phyloP scores from a whole-genome alignment of 495 filamentous ascomycete genomes.

The Penicilliopsis zonata region DNA sequence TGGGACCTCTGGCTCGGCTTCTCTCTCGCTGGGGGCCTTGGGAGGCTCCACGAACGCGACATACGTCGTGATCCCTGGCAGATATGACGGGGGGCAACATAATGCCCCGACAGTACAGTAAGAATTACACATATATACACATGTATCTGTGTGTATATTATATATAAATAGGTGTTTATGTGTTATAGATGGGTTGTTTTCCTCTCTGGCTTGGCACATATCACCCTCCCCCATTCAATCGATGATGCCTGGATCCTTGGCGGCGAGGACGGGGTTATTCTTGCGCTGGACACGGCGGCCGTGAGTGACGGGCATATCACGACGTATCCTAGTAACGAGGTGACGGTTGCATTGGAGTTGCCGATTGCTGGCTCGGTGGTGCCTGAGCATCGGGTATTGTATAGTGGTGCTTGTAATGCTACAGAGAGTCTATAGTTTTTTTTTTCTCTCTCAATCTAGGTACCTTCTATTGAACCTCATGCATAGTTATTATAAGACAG shows the following conservation, averaged over 20 bases:
- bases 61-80: slow-evolving; percentile 28
- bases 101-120: slow-evolving; percentile 40
- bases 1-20: slow-evolving; percentile 28
- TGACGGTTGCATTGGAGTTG: slow-evolving; percentile 28
- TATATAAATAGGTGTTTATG: slow-evolving; percentile 1
- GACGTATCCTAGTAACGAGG: slow-evolving; percentile 29
- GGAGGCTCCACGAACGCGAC: slow-evolving; percentile 17
- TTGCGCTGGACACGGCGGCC: slow-evolving; percentile 34
- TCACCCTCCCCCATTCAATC: slow-evolving; percentile 34
- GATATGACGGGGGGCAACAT: slow-evolving; percentile 38
- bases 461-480: too few relatives aligned
- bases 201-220: slow-evolving; percentile 35
- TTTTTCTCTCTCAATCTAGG: too few relatives aligned
- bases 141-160: background rate
- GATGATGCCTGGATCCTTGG: slow-evolving; percentile 27
- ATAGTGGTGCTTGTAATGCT: slow-evolving; percentile 22
- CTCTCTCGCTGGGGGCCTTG: slow-evolving; percentile 18
- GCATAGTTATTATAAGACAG: too few relatives aligned
- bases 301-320: slow-evolving; percentile 41
- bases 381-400: slow-evolving; percentile 30
- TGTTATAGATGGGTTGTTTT: slow-evolving; percentile 37
- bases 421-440: too few relatives aligned
- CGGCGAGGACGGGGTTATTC: slow-evolving; percentile 33
- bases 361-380: slow-evolving; percentile 24
- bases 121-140: slow-evolving; percentile 10